Percentiles rank a stretch among this genome's conserved stretches.
Evolutionary conservation across 2,329 filamentous ascomycete species (phyloP).

Genomic region (Knoxdaviesia capensis): DNA sequence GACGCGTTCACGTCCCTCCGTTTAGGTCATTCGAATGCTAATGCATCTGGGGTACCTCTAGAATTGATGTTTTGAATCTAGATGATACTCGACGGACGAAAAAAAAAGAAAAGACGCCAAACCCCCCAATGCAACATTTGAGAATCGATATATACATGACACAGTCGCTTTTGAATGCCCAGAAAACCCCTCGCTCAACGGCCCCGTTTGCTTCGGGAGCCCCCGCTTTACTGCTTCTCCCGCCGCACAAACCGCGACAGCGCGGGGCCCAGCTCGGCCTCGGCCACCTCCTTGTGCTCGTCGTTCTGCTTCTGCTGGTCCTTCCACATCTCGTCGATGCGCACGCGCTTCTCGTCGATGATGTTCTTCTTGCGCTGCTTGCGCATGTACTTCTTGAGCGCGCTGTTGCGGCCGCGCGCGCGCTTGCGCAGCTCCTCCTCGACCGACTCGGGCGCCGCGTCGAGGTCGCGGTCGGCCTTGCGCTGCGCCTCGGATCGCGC

Average conservation of each 20-base stretch:
- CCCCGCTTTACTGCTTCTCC: conserved; percentile 17
- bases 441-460: conserved; percentile 34
- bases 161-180: too few species aligned
- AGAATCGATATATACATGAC: too few species aligned
- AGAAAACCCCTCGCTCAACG: too few species aligned
- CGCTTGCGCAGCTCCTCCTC: conserved; percentile 51
- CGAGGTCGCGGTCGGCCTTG: conserved; percentile 59
- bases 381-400: conserved; percentile 67
- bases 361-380: conserved; percentile 89
- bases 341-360: conserved; percentile 83
- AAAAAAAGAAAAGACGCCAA: too few species aligned
- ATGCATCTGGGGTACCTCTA: not conserved
- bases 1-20: too few species aligned
- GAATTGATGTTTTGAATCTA: too few species aligned
- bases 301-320: conserved; percentile 48
- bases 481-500: conserved; percentile 59
- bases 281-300: conserved; percentile 39
- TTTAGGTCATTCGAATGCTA: not conserved
- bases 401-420: conserved; percentile 75
- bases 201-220: too few species aligned
- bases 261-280: conserved; percentile 65
- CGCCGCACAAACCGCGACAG: conserved; percentile 69
- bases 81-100: too few species aligned
- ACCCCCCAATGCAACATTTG: too few species aligned
- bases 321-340: conserved; percentile 65